Base-by-base conservation (phyloP, 192 early-diverging fungal species). In the Paraglomus occultum region DNA sequence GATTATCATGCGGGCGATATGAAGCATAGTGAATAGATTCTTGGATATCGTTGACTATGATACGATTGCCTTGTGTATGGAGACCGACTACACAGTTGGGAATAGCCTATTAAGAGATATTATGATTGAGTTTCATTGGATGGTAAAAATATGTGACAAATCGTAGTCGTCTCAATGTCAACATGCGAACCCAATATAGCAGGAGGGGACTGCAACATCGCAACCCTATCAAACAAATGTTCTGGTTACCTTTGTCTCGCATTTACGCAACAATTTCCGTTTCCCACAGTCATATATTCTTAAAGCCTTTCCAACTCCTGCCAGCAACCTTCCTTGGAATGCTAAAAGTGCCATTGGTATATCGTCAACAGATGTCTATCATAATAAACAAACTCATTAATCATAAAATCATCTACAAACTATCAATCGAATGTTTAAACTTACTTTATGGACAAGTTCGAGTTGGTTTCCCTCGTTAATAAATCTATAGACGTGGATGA, bases 231-330 rank as follows among this genome's bases (percentile, higher is more conserved):
- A 51, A 58, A 11, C 11, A 15, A 50, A 4, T 2, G 49, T 15
- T 50, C 43, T 18, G 45, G 18, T 51, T 73, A 85, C 87, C 80
- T 87, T 88, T 59, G 85, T 82, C 82, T 97, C 96, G 62, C 92
- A 93, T 67, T 97, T 96, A 62, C 89, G 76, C 31, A 99, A 87
- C 74, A 99, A 75, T 74, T 91, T 92, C 72, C 89, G 88, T 73
- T 89, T 90, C 15, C 97, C 97, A 38, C 96, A 62, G 72, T 94
- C 96, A 71, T 97, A 99, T 51, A 99, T 91, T 8, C 95, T 86
- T 39, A 99, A 79, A 0, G 84, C 81, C 74, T 88, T 87, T 39
- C 96, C 96, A 70, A 94, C 79, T 23, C 91, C 94, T n/a, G 94
- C 97, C 43, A 96, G 74, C 43, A 97, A 77, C 22, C 88, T 78